Evolutionary conservation across 2,329 filamentous ascomycete species (phyloP), one percentile per base, ranked within the genome.

Genomic region (Amauroascus niger): DNA sequence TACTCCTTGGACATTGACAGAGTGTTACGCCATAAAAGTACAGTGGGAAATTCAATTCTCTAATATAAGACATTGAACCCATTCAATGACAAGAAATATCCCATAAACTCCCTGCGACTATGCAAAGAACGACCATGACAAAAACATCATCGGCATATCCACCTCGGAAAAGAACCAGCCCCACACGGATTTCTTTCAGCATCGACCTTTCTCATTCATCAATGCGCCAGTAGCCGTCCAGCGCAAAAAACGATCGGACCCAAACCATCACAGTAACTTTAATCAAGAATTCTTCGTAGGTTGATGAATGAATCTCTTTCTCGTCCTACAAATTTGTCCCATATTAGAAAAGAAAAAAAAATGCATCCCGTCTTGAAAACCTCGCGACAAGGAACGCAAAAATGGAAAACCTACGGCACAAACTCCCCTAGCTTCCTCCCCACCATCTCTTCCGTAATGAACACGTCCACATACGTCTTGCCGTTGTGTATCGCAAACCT

Each of bases 401-500:
- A 24, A 28, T 14, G 22, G 14, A 33, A 30, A 7, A 81, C 88
- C 65, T 80, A 95, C 89, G 81, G 76, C 58, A 88, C 83, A 69
- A 95, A 96, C 73, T 96, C 90, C 63, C 90, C 90, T 61, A 96
- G 77, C 74, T 95, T 96, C 71, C 93, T 86, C 52, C 90, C 90
- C 48, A 96, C 90, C 90, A 96, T 96, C 65, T 95, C 87, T 69
- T 95, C 90, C 14, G 89, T 95, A 59, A 96, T 86, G 60, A 77
- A 79, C 52, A 95, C 78, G 61, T 93, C 87, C 62, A 84, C 74
- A 71, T 95, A 95, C 30, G 79, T 79, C 75, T 93, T 95, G 64
- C 90, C 90, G 69, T 95, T 95, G 74, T 96, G 86, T 56, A 96
- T 81, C 71, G 90, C 85, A 70, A 96, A 96, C 68, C 82, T 84